phyloP scores from a whole-genome alignment of 805 yeast species.

The Monosporozyma aquatica region DNA sequence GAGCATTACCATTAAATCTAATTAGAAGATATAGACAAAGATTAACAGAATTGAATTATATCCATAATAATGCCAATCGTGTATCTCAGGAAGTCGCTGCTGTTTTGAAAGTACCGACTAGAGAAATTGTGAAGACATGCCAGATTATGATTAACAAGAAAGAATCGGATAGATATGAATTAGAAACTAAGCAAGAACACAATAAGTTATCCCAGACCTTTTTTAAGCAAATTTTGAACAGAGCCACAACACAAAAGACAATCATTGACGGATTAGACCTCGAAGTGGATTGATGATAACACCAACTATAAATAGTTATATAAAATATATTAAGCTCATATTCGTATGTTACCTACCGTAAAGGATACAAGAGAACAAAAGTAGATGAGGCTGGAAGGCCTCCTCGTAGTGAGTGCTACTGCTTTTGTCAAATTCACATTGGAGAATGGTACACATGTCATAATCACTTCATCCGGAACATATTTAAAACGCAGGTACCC shows the following conservation, averaged over 20 bases:
- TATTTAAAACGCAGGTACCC: too few relatives aligned
- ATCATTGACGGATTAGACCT: slow-evolving; percentile 21
- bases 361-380: too few relatives aligned
- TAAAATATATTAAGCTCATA: slow-evolving; percentile 1
- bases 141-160: slow-evolving; percentile 24
- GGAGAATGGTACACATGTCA: too few relatives aligned
- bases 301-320: too few relatives aligned
- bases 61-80: slow-evolving; percentile 67
- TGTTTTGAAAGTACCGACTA: slow-evolving; percentile 71
- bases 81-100: slow-evolving; percentile 73
- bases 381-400: too few relatives aligned
- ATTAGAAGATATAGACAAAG: slow-evolving; percentile 60
- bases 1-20: slow-evolving; percentile 78
- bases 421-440: too few relatives aligned
- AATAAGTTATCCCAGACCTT: slow-evolving; percentile 22
- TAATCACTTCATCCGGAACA: too few relatives aligned
- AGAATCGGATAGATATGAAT: slow-evolving; percentile 17
- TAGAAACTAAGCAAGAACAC: slow-evolving; percentile 19
- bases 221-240: slow-evolving; percentile 18
- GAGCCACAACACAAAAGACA: slow-evolving; percentile 16
- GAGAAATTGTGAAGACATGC: slow-evolving; percentile 48
- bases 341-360: too few relatives aligned
- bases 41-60: slow-evolving; percentile 61
- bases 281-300: slow-evolving; percentile 22
- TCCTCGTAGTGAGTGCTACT: too few relatives aligned